Percentiles rank a stretch among this genome's conserved stretches.
Conservation (phyloP, 495 filamentous ascomycete genomes). For the Lindgomyces ingoldianus region DNA sequence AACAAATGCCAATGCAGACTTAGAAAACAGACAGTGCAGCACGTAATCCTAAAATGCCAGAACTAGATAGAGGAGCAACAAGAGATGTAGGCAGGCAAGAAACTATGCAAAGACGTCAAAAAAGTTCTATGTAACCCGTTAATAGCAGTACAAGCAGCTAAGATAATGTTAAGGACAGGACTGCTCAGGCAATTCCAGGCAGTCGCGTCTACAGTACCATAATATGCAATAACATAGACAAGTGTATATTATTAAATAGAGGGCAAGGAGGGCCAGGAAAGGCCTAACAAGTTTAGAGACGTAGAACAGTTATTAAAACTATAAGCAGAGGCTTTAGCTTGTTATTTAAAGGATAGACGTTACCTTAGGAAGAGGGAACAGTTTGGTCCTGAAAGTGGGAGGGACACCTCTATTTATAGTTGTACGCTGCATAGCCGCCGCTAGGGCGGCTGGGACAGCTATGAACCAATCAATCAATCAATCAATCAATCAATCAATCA, state of each 20-base stretch:
- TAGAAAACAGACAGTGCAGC: no score
- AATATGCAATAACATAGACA: background rate
- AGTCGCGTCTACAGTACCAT: background rate
- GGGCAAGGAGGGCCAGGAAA: background rate
- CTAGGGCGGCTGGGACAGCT: no score
- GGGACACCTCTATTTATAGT: slow-evolving; percentile 4
- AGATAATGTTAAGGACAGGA: no score
- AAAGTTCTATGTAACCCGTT: no score
- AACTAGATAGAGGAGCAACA: no score
- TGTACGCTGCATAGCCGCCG: slow-evolving; percentile 6
- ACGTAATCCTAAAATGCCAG: no score
- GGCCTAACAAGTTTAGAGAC: background rate
- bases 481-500: no score
- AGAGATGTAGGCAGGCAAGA: no score
- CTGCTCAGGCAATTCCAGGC: background rate
- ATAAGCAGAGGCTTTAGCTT: slow-evolving; percentile 5
- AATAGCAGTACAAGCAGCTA: no score
- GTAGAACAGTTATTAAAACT: slow-evolving; percentile 16
- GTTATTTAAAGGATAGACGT: slow-evolving; percentile 6
- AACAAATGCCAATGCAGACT: no score
- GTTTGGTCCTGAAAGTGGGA: slow-evolving; percentile 9
- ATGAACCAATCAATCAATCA: no score
- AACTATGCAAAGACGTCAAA: no score
- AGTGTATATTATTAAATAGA: background rate
- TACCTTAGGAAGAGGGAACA: slow-evolving; percentile 2